Base-by-base conservation (phyloP, 2,329 filamentous ascomycete genomes). In the Ascochyta koolunga region DNA sequence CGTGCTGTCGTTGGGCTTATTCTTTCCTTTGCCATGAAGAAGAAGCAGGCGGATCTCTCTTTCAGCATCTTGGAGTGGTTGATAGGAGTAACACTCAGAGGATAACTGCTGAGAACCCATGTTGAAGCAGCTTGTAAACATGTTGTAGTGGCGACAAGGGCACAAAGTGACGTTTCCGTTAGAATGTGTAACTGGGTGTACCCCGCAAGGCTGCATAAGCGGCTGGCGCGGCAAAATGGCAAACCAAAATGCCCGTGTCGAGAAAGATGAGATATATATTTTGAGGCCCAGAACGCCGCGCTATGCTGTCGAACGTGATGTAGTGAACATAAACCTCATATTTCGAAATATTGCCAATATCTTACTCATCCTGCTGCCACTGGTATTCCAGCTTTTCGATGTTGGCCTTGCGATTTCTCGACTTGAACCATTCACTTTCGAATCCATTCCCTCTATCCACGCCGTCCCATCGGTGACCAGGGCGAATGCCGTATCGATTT, bases 401-500 rank as follows among this genome's bases (percentile, higher is more conserved):
- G 71, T 92, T 86, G 67, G 87, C 86, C 63, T 85, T 85, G 63
- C 86, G 81, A 73, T 97, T 97, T 62, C 93, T 80, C 2, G 92
- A 90, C 72, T 89, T 91, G 78, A 98, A 98, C 78, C 93, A 89
- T 71, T 97, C 89, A 58, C 86, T 89, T 78, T 99, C 95, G 72
- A 97, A 98, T 0, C 93, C 93, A 77, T 91, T 99, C 18, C 91
- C 83, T 61, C 95, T 83, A 79, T 99, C 95, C 16, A 99, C 95
- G 5, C 96, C 95, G 80, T 99, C 95, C 95, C 95, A 99, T 61
- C 91, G 82, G 78, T 96, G 91, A 0, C 95, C 96, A 0, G 95
- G 95, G 56, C 88, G 83, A 58, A 99, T 98, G 1, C 90, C 91
- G 77, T 98, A 98, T 18, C 95, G 83, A 80, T 99, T 99, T 38